Base-by-base conservation (phyloP, 2,329 filamentous ascomycete species). In the Colletotrichum trifolii region DNA sequence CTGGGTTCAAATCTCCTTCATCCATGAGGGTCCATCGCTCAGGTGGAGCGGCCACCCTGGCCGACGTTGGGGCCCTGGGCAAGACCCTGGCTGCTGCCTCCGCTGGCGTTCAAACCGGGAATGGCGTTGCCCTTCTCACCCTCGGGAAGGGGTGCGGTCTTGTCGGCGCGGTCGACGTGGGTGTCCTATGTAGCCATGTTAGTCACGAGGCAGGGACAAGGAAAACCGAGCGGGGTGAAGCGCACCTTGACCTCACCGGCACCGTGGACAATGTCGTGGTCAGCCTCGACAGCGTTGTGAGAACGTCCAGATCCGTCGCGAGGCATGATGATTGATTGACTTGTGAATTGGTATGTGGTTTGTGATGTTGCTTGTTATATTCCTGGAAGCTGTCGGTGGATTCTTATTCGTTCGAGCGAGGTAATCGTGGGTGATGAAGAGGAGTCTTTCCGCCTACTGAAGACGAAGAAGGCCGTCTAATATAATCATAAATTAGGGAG, bases 121-220 rank as follows among this genome's bases (percentile, higher is more conserved):
- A 85, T 67, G 1, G 73, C 82, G 1, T 71, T 70, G 10, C 83
- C 83, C 61, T 82, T 75, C 64, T 84, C 82, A 5, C 74, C 67
- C 71, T 84, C 78, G 8, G 83, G 83, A 50, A 83, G 69, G 2
- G 78, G 76, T 1, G 83, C 83, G 2, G 81, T 80, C 77, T 85
- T 85, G 73, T 83, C 77, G 12, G 83, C 81, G 60, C 82, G 80
- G 55, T 72, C 69, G 38, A 85, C 82, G 35, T 79, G 77, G 58
- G 54, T 2, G 25, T 58, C 55, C 66, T 68, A 0, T 1, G 25
- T 5, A 8, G 3, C 34, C 6, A 0, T 5, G 4, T 47, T 6
- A 45, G 33, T 17, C 3, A 46, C 11, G 9, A 0, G 8, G 5
- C 7, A 8, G 8, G 12, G 70, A 55, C 25, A 4, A 5, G 38